Percentiles rank a stretch among this genome's conserved stretches.
phyloP scores from a whole-genome alignment of 768 basidiomycete species.

The Phlegmacium glaucopus region DNA sequence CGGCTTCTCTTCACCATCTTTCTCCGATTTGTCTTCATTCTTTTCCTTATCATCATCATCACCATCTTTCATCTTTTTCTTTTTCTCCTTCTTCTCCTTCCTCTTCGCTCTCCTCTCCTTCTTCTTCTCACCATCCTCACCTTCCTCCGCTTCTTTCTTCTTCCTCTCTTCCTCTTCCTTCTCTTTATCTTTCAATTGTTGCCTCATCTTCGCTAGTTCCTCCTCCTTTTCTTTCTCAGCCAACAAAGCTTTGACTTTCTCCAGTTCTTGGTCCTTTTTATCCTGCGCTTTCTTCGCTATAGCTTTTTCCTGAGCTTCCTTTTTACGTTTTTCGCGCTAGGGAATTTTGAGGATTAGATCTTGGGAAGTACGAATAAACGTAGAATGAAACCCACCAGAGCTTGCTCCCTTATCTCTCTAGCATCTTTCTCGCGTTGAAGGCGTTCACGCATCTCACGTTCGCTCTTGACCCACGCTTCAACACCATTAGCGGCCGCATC shows the following conservation, averaged over 20 bases:
- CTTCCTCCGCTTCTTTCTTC: constrained; percentile 28
- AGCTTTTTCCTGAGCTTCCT: constrained; percentile 55
- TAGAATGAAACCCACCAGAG: constrained; percentile 48
- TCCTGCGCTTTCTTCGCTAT: constrained; percentile 61
- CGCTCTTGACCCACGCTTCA: constrained; percentile 67
- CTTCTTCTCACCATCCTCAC: constrained; percentile 26
- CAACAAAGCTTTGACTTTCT: constrained; percentile 46
- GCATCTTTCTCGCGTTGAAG: constrained; percentile 73
- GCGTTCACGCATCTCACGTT: constrained; percentile 73
- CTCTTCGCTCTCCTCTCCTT: constrained; percentile 23
- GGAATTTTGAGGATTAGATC: constrained; percentile 1
- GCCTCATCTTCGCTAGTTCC: constrained; percentile 37
- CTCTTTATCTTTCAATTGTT: constrained; percentile 43
- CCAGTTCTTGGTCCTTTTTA: constrained; percentile 59
- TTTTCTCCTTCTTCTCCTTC: constrained; percentile 21
- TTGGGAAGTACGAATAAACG: not conserved
- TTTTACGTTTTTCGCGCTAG: constrained; percentile 47
- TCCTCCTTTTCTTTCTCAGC: constrained; percentile 53
- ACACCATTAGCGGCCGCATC: constrained; percentile 69
- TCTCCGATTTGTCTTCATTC: constrained; percentile 36
- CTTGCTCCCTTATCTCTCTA: constrained; percentile 62
- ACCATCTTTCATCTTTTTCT: no score
- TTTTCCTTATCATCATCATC: constrained; percentile 27
- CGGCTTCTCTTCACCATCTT: constrained; percentile 39
- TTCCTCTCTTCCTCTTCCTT: constrained; percentile 30